Conservation (phyloP, 257 asterid genomes). For the Przewalskia tangutica region DNA sequence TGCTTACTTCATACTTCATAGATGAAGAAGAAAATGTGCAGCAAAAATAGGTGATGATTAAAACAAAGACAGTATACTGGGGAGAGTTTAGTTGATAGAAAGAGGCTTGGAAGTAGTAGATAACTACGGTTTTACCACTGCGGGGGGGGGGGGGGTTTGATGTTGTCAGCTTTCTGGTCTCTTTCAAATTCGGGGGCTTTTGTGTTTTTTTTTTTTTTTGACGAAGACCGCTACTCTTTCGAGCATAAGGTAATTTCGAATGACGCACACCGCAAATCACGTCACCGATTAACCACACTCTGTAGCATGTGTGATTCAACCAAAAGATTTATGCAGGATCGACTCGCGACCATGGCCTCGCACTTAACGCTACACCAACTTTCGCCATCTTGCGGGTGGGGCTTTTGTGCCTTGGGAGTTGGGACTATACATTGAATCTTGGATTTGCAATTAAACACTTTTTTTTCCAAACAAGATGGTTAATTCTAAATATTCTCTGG, state of each 20-base stretch:
- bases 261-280: too few relatives aligned
- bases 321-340: too few relatives aligned
- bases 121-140: slow-evolving; percentile 60
- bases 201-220: too few relatives aligned
- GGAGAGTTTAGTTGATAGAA: slow-evolving; percentile 35
- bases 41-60: slow-evolving; percentile 45
- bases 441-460: not conserved
- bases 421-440: not conserved
- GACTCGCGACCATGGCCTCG: too few relatives aligned
- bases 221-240: too few relatives aligned
- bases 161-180: slow-evolving; percentile 23
- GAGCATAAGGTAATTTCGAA: too few relatives aligned
- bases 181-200: slow-evolving; percentile 22
- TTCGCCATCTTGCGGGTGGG: too few relatives aligned
- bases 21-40: slow-evolving; percentile 29
- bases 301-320: too few relatives aligned
- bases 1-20: slow-evolving; percentile 11
- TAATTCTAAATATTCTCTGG: too few relatives aligned
- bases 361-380: too few relatives aligned
- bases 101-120: slow-evolving; percentile 23
- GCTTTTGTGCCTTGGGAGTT: slow-evolving; percentile 18
- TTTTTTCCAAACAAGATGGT: not conserved
- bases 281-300: too few relatives aligned
- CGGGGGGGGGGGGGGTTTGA: too few relatives aligned
- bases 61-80: slow-evolving; percentile 2